Base-by-base conservation (phyloP, 129 eudicot species). In the Smallanthus sonchifolius region DNA sequence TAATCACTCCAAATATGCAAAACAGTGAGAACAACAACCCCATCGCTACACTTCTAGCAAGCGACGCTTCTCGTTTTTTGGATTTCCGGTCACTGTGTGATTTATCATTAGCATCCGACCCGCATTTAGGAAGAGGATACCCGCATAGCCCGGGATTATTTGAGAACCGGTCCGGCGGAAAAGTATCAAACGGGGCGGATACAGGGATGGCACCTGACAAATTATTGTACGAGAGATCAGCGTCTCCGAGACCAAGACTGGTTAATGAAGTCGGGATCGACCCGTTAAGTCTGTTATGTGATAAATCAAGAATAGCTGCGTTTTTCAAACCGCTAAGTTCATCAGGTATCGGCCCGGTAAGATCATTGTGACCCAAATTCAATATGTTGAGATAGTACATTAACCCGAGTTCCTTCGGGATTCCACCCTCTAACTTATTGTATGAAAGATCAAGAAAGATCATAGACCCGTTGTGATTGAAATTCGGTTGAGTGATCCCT, bases 391-490 rank as follows among this genome's bases (percentile, higher is more conserved):
- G 88, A 79, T 95, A 95, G 73, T 75, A 86, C 97, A 91, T 85
- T 70, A 82, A 62, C 38, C 99, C 99, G 2, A 95, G 91, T 83
- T 91, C 99, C 78, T 86, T 91, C 1, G 99, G 99, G 35, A 95
- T 89, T 39, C 87, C 82, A 28, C 99, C 99, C 55, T 87, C 96
- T 81, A 91, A 70, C 19, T 66, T 77, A 75, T 95, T 95, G 57
- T 85, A 81, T 10, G 99, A 95, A 57, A 95, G 81, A 64, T 91
- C 99, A 4, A 95, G 88, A 56, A 95, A 88, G 43, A 95, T 91
- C 96, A 95, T 95, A 8, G 97, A 86, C 19, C 99, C 99, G 45
- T 95, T 95, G 65, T 95, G 91, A 65, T 88, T 86, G 83, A 95
- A 95, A 24, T 88, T 95, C 6, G 97, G 97, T n/a, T 88, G 82